phyloP scores from a whole-genome alignment of 352 stramenopile species.

The Globisporangium orthogonon region DNA sequence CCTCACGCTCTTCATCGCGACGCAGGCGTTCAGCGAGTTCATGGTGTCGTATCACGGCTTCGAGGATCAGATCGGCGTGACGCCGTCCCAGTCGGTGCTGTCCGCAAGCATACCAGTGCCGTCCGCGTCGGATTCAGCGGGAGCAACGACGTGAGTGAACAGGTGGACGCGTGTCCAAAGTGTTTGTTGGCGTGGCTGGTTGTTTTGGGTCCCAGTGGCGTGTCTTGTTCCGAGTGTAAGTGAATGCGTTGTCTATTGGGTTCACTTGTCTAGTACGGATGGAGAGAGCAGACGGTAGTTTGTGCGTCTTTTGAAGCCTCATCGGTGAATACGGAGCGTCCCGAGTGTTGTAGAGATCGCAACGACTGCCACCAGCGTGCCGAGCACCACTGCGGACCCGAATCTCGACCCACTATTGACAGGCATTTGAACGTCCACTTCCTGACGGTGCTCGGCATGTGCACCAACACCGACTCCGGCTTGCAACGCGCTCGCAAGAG shows the following conservation, averaged over 20 bases:
- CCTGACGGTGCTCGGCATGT: not conserved
- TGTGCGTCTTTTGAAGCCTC: not conserved
- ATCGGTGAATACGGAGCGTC: not conserved
- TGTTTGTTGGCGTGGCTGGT: not conserved
- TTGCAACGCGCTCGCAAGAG: not conserved
- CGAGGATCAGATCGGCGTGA: conserved; percentile 37
- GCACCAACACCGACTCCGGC: not conserved
- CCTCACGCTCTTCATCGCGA: conserved; percentile 79
- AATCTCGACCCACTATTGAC: not conserved
- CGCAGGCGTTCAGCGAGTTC: conserved; percentile 82
- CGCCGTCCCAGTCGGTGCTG: conserved; percentile 6
- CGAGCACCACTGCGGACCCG: conserved; percentile 4
- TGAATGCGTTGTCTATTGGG: not conserved
- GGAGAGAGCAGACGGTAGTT: no score
- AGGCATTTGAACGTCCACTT: no score
- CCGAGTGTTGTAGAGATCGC: conserved; percentile 9
- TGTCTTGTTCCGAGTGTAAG: not conserved
- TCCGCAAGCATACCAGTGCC: not conserved
- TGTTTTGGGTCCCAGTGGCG: no score
- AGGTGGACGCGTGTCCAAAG: not conserved
- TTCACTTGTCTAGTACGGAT: no score
- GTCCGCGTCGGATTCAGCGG: not conserved
- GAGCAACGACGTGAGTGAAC: not conserved
- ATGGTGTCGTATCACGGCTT: conserved; percentile 80
- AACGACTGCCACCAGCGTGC: conserved; percentile 5